These are phyloP conservation scores for Penicillium hesseltinei DNA, from an alignment of 2,329 filamentous ascomycete genomes.

Conservation along the genomic window DNA sequence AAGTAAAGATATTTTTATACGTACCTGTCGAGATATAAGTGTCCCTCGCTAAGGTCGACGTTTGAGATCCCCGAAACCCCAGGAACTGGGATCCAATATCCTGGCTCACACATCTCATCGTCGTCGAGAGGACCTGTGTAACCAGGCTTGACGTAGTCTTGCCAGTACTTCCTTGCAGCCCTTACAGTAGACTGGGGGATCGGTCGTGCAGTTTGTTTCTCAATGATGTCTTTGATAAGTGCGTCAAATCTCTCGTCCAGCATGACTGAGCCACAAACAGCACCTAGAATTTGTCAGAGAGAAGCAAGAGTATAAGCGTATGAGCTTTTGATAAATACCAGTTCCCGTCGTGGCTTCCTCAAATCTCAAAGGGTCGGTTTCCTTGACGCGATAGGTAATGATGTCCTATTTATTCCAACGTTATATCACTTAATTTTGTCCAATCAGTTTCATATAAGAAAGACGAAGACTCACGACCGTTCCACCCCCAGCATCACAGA, in stretches of 20 bases:
- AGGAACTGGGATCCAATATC: constrained; percentile 25
- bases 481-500: constrained; percentile 42
- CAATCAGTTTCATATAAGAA: not conserved
- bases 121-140: constrained; percentile 21
- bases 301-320: fast-evolving
- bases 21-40: constrained; percentile 21
- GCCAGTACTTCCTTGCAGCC: constrained; percentile 32
- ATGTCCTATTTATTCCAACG: constrained; percentile 25
- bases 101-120: constrained; percentile 25
- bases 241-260: constrained; percentile 30
- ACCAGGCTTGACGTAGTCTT: constrained; percentile 28
- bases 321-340: constrained; percentile 12
- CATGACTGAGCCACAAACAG: constrained; percentile 33
- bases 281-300: constrained; percentile 18
- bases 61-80: constrained; percentile 22
- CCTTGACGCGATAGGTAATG: constrained; percentile 31
- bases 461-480: constrained; percentile 29
- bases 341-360: constrained; percentile 29
- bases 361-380: constrained; percentile 24
- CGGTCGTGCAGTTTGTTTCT: constrained; percentile 8
- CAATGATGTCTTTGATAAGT: constrained; percentile 27
- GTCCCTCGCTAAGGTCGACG: constrained; percentile 21
- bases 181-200: constrained; percentile 27
- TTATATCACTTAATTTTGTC: not conserved
- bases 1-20: not conserved